These are phyloP conservation scores for Schizosaccharomyces versatilis DNA, from an alignment of 1,139 yeast genomes.

Conservation along the genomic window DNA sequence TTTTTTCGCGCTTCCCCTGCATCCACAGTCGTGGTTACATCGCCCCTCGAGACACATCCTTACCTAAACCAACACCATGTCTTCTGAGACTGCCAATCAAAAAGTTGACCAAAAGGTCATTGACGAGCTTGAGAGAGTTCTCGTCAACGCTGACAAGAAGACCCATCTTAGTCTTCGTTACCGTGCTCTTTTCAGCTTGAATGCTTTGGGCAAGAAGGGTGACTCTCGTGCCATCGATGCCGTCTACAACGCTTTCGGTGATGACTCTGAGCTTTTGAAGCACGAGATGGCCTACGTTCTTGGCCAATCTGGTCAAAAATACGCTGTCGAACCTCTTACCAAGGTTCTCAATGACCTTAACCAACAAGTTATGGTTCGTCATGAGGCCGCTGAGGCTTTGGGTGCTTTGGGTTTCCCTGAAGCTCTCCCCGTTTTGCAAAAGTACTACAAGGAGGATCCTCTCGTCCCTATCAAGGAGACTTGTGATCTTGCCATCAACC, in stretches of 20 bases:
- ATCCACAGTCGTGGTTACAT: too few relatives aligned
- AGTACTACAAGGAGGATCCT: constrained; percentile 49
- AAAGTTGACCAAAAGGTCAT: not conserved
- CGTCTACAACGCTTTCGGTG: constrained; percentile 59
- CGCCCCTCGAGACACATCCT: too few relatives aligned
- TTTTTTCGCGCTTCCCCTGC: too few relatives aligned
- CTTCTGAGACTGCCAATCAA: constrained; percentile 14
- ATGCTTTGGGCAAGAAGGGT: constrained; percentile 51
- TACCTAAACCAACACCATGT: constrained; percentile 10
- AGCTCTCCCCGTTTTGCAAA: constrained; percentile 44
- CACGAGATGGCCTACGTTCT: constrained; percentile 97
- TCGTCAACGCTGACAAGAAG: constrained; percentile 6
- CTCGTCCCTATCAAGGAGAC: constrained; percentile 65
- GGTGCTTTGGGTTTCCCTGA: constrained; percentile 81
- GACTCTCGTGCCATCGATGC: constrained; percentile 53
- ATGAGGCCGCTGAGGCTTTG: constrained; percentile 96
- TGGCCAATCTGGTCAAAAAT: constrained; percentile 75
- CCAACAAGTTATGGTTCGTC: constrained; percentile 83
- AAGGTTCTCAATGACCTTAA: constrained; percentile 41
- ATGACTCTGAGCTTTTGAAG: constrained; percentile 75
- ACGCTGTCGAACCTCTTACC: constrained; percentile 55
- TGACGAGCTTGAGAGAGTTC: not conserved
- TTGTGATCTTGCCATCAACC: constrained; percentile 85
- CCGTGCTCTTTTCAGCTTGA: constrained; percentile 79
- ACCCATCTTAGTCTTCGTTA: constrained; percentile 27